Percentiles rank a stretch among this genome's conserved stretches.
Conservation (phyloP, 1,284 basidiomycete genomes). For the Ustilago bromivora region DNA sequence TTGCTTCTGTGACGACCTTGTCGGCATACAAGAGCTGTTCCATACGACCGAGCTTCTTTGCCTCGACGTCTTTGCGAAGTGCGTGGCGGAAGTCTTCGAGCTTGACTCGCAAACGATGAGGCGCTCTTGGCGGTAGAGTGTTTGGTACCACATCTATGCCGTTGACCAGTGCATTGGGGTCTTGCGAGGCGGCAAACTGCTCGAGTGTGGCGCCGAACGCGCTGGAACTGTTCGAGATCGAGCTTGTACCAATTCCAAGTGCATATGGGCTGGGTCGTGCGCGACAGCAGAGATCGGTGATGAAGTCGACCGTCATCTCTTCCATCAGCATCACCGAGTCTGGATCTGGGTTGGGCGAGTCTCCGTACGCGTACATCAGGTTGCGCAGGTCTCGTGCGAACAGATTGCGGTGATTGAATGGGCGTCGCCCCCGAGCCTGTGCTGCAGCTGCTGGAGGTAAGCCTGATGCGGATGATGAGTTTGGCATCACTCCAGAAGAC, state of each 20-base stretch:
- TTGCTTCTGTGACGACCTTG: constrained; percentile 65
- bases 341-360: constrained; percentile 84
- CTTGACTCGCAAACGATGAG: constrained; percentile 62
- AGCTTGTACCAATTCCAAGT: constrained; percentile 53
- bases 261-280: constrained; percentile 70
- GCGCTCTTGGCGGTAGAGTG: constrained; percentile 41
- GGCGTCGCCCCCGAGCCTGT: constrained; percentile 40
- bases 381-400: constrained; percentile 74
- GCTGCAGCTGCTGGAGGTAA: constrained; percentile 26
- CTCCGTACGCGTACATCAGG: constrained; percentile 95
- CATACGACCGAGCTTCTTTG: constrained; percentile 64
- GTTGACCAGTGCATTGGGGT: constrained; percentile 25
- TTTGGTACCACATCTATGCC: constrained; percentile 17
- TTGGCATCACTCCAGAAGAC: constrained; percentile 23
- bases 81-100: constrained; percentile 68
- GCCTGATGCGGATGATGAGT: constrained; percentile 20
- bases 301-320: constrained; percentile 90
- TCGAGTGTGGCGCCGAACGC: constrained; percentile 34
- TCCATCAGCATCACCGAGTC: constrained; percentile 93
- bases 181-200: constrained; percentile 17
- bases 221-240: constrained; percentile 43
- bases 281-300: constrained; percentile 80
- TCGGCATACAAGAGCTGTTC: constrained; percentile 68
- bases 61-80: constrained; percentile 62
- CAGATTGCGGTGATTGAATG: constrained; percentile 60